Percentiles rank a stretch among this genome's conserved stretches.
phyloP scores from a whole-genome alignment of 371 early-diverging fungal genomes.

The Syncephalis fuscata region DNA sequence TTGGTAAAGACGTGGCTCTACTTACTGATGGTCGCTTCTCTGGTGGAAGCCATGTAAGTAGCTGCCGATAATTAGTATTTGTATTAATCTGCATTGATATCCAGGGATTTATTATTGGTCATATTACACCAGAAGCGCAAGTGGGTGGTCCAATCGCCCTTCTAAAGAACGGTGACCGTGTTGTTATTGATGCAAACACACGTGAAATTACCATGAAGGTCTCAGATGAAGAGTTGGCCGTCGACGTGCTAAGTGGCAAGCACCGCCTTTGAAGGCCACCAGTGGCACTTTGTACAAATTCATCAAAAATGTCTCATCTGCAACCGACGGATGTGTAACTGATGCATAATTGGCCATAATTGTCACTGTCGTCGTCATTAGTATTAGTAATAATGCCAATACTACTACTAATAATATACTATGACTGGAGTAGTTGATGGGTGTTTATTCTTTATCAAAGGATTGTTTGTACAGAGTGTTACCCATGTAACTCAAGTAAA shows the following conservation, averaged over 20 bases:
- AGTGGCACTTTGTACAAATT: constrained; percentile 81
- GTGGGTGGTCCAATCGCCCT: constrained; percentile 91
- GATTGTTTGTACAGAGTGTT: too few species aligned
- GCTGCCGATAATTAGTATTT: background rate
- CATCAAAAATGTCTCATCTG: constrained; percentile 67
- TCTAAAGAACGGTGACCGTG: constrained; percentile 68
- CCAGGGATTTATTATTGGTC: constrained; percentile 93
- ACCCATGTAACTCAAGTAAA: too few species aligned
- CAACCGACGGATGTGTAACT: constrained; percentile 73
- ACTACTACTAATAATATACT: too few species aligned
- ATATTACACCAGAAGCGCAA: constrained; percentile 94
- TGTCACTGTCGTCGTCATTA: too few species aligned
- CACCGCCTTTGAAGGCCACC: constrained; percentile 74
- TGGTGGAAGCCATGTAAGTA: constrained; percentile 78
- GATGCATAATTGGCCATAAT: constrained; percentile 34
- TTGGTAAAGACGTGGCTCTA: constrained; percentile 90
- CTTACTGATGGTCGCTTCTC: constrained; percentile 96
- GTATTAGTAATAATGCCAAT: too few species aligned
- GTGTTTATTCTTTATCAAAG: too few species aligned
- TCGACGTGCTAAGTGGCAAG: constrained; percentile 47
- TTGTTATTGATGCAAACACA: constrained; percentile 71
- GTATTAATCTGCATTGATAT: background rate
- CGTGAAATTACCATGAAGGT: constrained; percentile 55
- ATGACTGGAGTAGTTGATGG: too few species aligned
- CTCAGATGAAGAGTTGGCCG: constrained; percentile 56